Percentiles rank a stretch among this genome's conserved stretches.
phyloP scores from a whole-genome alignment of 2,329 filamentous ascomycete genomes.

The Colletotrichum melonis region DNA sequence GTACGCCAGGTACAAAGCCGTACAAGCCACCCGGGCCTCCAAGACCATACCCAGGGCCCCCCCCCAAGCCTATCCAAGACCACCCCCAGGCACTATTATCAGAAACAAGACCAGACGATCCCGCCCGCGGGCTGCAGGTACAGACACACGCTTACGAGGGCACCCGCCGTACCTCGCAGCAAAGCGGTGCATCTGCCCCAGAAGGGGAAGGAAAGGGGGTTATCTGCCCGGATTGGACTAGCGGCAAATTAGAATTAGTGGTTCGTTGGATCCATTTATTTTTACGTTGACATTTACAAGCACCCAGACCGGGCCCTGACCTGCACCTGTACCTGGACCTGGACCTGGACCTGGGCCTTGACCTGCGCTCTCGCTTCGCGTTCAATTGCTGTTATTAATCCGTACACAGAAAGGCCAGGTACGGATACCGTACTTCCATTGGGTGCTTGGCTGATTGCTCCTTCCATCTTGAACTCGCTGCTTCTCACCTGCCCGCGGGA shows the following conservation, averaged over 20 bases:
- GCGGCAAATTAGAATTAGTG: constrained; percentile 18
- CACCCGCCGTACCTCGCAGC: background rate
- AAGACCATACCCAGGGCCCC: background rate
- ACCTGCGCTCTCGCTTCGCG: too few relatives aligned
- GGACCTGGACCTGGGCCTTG: background rate
- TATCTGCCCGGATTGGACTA: constrained; percentile 7
- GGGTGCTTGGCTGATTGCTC: background rate
- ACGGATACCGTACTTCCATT: too few relatives aligned
- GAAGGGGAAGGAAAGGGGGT: constrained; percentile 29
- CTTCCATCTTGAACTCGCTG: background rate
- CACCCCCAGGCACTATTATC: constrained; percentile 21
- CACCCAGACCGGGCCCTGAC: background rate
- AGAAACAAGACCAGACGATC: constrained; percentile 25
- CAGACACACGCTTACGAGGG: constrained; percentile 3
- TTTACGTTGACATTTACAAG: constrained; percentile 13
- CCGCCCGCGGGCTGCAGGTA: constrained; percentile 27
- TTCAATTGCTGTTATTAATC: too few relatives aligned
- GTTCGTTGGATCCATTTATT: constrained; percentile 23
- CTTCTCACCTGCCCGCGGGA: background rate
- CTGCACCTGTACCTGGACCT: background rate
- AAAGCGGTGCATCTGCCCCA: constrained; percentile 8
- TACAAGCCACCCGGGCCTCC: constrained; percentile 24
- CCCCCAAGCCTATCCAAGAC: background rate
- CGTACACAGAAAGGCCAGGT: too few relatives aligned
- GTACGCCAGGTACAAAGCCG: constrained; percentile 15